These are phyloP conservation scores for Trichophyton rubrum DNA, from an alignment of 2,329 filamentous ascomycete genomes.

Conservation along the genomic window DNA sequence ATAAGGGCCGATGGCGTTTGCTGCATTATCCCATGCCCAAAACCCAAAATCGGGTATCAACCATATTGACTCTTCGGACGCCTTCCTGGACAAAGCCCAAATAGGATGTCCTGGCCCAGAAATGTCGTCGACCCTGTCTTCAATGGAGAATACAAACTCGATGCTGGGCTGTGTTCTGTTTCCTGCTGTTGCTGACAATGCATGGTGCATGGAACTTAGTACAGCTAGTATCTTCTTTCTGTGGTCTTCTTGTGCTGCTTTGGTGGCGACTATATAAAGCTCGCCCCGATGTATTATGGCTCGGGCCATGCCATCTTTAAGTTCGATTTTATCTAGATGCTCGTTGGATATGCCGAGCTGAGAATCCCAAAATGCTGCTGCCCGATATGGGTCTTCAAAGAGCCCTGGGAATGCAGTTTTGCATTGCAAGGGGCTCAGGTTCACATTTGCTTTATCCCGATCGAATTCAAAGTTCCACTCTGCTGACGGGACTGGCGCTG, in stretches of 20 bases:
- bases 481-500: slow-evolving; percentile 2
- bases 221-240: slow-evolving; percentile 30
- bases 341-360: slow-evolving; percentile 18
- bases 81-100: slow-evolving; percentile 33
- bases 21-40: slow-evolving; percentile 36
- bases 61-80: slow-evolving; percentile 34
- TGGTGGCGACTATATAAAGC: slow-evolving; percentile 22
- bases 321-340: slow-evolving; percentile 20
- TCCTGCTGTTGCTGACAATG: slow-evolving; percentile 30
- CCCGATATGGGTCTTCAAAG: slow-evolving; percentile 26
- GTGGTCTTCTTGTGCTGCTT: slow-evolving; percentile 26
- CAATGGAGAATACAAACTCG: slow-evolving; percentile 36
- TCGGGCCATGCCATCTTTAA: slow-evolving; percentile 25
- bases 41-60: slow-evolving; percentile 43
- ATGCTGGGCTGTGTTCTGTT: slow-evolving; percentile 21
- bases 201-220: slow-evolving; percentile 38
- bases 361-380: slow-evolving; percentile 19
- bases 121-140: slow-evolving; percentile 34
- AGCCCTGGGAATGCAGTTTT: slow-evolving; percentile 25
- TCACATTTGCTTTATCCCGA: slow-evolving; percentile 24
- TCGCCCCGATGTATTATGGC: slow-evolving; percentile 24
- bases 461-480: slow-evolving; percentile 23
- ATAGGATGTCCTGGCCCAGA: slow-evolving; percentile 25
- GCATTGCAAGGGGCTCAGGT: slow-evolving; percentile 21
- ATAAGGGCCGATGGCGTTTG: slow-evolving; percentile 26